Evolutionary conservation across 83 land plant species (phyloP).

Genomic region (Thuja plicata): DNA sequence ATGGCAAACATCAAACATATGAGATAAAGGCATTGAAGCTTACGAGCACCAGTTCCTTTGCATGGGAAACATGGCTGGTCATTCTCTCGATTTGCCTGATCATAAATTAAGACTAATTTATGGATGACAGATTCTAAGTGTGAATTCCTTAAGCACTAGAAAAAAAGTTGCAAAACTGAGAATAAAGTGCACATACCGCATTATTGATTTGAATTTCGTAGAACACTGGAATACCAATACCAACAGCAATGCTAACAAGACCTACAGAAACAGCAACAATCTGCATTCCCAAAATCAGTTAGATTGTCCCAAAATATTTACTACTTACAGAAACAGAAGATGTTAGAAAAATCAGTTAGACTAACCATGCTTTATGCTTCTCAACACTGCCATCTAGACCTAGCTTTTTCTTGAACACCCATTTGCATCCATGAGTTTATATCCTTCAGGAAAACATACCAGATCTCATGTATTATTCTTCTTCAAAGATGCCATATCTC

Average conservation of each 20-base stretch:
- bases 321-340: not conserved
- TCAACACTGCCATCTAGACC: too few relatives aligned
- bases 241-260: slow-evolving; percentile 81
- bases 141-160: not conserved
- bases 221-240: slow-evolving; percentile 93
- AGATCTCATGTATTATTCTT: too few relatives aligned
- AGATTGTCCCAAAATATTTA: not conserved
- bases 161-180: not conserved
- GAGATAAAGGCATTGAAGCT: slow-evolving; percentile 22
- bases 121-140: not conserved
- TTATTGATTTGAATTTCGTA: slow-evolving; percentile 90
- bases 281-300: slow-evolving; percentile 33
- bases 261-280: slow-evolving; percentile 93
- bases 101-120: slow-evolving; percentile 11
- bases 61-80: slow-evolving; percentile 99
- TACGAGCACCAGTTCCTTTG: slow-evolving; percentile 92
- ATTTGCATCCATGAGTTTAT: too few relatives aligned
- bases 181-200: slow-evolving; percentile 46
- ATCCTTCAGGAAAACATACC: too few relatives aligned
- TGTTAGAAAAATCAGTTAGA: not conserved
- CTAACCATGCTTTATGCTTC: too few relatives aligned
- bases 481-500: too few relatives aligned
- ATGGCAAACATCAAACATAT: not conserved
- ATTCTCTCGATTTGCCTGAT: slow-evolving; percentile 80
- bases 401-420: too few relatives aligned